Base-by-base conservation (phyloP, 768 basidiomycete genomes). In the Daedalea quercina region DNA sequence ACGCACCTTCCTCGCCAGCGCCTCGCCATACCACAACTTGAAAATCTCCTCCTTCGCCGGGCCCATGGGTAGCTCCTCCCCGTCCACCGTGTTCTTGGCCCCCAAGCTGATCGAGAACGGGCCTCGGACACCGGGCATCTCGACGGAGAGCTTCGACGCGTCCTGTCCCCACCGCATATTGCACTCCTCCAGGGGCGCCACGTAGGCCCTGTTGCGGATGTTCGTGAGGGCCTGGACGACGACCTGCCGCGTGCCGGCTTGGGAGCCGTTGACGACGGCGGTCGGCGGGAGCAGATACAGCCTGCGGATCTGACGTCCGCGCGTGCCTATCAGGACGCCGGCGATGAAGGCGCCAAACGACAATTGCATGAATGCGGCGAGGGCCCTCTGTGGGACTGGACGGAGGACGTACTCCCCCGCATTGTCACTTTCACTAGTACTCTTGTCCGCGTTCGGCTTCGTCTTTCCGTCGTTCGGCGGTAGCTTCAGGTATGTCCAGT, bases 401-500 rank as follows among this genome's bases (percentile, higher is more conserved):
- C 63, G 62, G 3, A 55, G 55, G 25, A 56, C 60, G 45, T 58
- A 63, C 24, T 58, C 52, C 3, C 52, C 54, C 7, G 43, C 46
- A 1, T 13, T 24, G n/a, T 56, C 37, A n/a, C 25, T 34, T 3
- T 52, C 23, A 3, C 55, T 20, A 7, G 24, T 24, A 12, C 23
- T 37, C 15, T 24, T 6, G 17, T 41, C 41, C 2, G 25, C 11
- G 0, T 47, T 20, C 1, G 50, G 17, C 2, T 47, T 20, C 1
- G 50, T 9, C 2, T 25, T 15, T 23, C 34, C 35, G 6, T 57
- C 51, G 15, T 50, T 13, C 2, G 60, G 49, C 20, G 48, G 52
- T 24, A 44, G 44, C 34, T 59, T 55, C 56, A 53, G 56, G 31
- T 15, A 53, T 17, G 65, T 61, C 65, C 65, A 66, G 50, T 63